Evolutionary conservation across 495 filamentous ascomycete species (phyloP).

Genomic region (Bathelium albidoporum): DNA sequence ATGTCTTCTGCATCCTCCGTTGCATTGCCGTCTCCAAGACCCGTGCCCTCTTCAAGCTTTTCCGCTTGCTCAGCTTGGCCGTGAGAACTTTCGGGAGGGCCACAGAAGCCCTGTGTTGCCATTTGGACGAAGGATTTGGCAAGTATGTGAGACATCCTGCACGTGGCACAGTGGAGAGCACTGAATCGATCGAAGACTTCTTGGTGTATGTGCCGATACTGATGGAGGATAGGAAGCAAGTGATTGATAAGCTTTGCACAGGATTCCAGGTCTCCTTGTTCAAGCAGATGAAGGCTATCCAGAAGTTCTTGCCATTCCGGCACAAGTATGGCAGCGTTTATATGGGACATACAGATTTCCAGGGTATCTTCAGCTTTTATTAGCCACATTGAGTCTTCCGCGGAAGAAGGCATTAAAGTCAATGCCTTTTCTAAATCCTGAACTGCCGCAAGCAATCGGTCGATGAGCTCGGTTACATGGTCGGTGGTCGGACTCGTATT

Average conservation of each 20-base stretch:
- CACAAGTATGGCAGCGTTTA: background rate
- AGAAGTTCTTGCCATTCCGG: constrained; percentile 26
- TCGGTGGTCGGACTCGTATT: background rate
- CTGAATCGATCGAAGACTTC: constrained; percentile 42
- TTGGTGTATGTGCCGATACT: constrained; percentile 54
- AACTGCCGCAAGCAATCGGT: constrained; percentile 26
- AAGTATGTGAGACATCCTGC: constrained; percentile 63
- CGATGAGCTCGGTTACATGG: constrained; percentile 2
- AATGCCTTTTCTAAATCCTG: constrained; percentile 24
- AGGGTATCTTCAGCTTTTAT: constrained; percentile 3
- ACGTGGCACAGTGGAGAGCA: constrained; percentile 53
- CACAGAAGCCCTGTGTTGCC: constrained; percentile 79
- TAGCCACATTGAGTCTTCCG: constrained; percentile 6
- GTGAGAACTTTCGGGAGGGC: constrained; percentile 60
- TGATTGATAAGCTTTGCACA: constrained; percentile 54
- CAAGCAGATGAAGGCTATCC: constrained; percentile 31
- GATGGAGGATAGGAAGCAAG: constrained; percentile 60
- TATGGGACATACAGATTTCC: background rate
- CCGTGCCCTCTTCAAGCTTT: constrained; percentile 82
- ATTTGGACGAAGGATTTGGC: constrained; percentile 65
- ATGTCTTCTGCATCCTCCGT: constrained; percentile 85
- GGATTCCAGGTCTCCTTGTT: constrained; percentile 29
- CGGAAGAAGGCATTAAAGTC: background rate
- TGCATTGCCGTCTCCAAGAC: constrained; percentile 70
- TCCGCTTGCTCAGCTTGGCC: constrained; percentile 56